Evolutionary conservation across 23 red algal genomes (phyloP), one percentile per base, ranked within the genome.

Genomic region (Agarophyton chilense): DNA sequence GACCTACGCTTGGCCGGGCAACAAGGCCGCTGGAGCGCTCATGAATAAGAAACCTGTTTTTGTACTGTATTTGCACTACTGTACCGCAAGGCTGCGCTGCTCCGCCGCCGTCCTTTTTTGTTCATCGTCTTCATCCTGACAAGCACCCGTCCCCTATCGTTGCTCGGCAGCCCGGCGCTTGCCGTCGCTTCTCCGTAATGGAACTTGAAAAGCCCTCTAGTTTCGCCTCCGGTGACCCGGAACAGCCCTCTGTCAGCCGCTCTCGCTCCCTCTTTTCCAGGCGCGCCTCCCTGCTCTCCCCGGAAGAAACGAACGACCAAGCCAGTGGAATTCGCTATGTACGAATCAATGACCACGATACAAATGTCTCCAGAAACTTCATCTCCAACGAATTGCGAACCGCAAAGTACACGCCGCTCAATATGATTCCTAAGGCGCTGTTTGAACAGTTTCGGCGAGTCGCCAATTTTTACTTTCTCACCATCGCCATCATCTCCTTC

Each of bases 361-460:
- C 79, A 22, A 95, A 95, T 31, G 77, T 70, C 24, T 17, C 51
- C 41, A 32, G 60, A 10, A 71, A 79, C 61, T 95, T 87, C 84
- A 32, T 78, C 74, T 83, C 82, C 74, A 95, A 95, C 76, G 55
- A 81, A 61, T 52, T 90, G 41, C 73, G 86, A 32, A 65, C 78
- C 29, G 84, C 86, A 66, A 90, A 95, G 92, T 95, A 98, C 63
- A 98, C 90, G 17, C 74, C 86, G 55, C 53, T 87, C 33, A 98
- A 94, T 67, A 81, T 98, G 63, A 70, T 98, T 31, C 95, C 95
- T 11, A 98, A 98, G 74, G 84, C 87, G 25, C 66, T 98, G 9
- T 98, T 91, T 43, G 95, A 98, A 56, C 95, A 98, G 80, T 98
- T 98, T 42, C 86, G 91, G 6, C 81, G 92, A 50, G 79, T 92